Evolutionary conservation across 73 alveolate species (phyloP).

Genomic region (Paraurostyla sp.): DNA sequence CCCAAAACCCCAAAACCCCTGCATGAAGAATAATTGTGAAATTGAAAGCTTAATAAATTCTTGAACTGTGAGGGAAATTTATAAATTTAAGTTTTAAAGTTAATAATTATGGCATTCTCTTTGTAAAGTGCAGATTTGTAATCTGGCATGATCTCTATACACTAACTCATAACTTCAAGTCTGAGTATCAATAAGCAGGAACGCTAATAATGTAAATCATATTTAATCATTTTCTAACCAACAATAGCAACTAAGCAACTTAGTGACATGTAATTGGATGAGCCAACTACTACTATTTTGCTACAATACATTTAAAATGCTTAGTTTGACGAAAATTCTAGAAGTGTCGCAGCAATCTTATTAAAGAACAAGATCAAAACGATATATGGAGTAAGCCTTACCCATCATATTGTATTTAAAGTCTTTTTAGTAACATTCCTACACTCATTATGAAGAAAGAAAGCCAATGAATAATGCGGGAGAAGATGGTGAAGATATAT

Average conservation of each 20-base stretch:
- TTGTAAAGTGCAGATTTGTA: slow-evolving; percentile 56
- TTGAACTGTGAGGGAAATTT: too few relatives aligned
- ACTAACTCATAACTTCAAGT: not conserved
- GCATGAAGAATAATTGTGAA: too few relatives aligned
- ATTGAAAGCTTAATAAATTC: too few relatives aligned
- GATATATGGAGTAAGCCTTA: slow-evolving; percentile 59
- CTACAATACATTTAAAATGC: not conserved
- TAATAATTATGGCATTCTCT: too few relatives aligned
- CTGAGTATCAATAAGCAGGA: not conserved
- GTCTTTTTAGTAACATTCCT: slow-evolving; percentile 37
- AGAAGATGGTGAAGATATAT: not conserved
- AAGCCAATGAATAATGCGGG: slow-evolving; percentile 18
- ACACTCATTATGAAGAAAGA: slow-evolving; percentile 26
- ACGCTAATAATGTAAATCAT: not conserved
- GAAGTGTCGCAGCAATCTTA: slow-evolving; percentile 35
- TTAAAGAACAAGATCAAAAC: slow-evolving; percentile 48
- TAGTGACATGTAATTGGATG: slow-evolving; percentile 21
- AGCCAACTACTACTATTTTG: slow-evolving; percentile 19
- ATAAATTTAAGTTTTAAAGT: too few relatives aligned
- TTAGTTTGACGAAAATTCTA: not conserved
- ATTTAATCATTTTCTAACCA: not conserved
- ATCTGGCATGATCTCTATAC: not conserved
- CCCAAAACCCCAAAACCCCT: too few relatives aligned
- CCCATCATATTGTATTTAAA: not conserved
- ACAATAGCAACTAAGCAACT: slow-evolving; percentile 10